phyloP scores from a whole-genome alignment of 192 early-diverging fungal species.

The Coemansia sp. region DNA sequence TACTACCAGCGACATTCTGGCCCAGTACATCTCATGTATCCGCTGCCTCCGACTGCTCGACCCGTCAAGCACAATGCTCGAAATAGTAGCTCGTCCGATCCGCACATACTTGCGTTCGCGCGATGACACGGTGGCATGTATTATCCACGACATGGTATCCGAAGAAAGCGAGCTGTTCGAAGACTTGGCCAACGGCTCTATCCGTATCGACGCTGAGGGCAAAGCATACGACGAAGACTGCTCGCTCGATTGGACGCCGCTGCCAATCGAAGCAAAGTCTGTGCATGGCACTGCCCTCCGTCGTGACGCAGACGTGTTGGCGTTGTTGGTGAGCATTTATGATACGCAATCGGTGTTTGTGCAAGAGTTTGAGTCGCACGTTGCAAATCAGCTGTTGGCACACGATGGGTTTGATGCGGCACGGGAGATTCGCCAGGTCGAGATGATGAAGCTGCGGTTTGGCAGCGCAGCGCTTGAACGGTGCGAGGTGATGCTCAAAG shows the following conservation, averaged over 20 bases:
- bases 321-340: conserved; percentile 67
- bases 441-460: conserved; percentile 74
- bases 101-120: conserved; percentile 63
- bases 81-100: conserved; percentile 61
- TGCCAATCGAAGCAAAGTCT: conserved; percentile 59
- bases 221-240: conserved; percentile 59
- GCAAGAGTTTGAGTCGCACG: conserved; percentile 64
- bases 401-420: conserved; percentile 55
- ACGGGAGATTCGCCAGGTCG: conserved; percentile 66
- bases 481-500: conserved; percentile 82
- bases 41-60: conserved; percentile 69
- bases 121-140: conserved; percentile 65
- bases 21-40: conserved; percentile 70
- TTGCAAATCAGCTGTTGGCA: conserved; percentile 58
- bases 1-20: conserved; percentile 66
- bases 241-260: conserved; percentile 61
- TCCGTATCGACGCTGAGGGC: conserved; percentile 16
- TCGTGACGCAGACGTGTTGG: conserved; percentile 63
- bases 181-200: conserved; percentile 22
- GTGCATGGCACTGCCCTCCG: conserved; percentile 26
- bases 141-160: conserved; percentile 66
- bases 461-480: conserved; percentile 61
- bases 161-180: conserved; percentile 62
- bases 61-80: conserved; percentile 65
- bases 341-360: conserved; percentile 70